Base-by-base conservation (phyloP, 2,329 filamentous ascomycete species). In the Eurotiales sp. region DNA sequence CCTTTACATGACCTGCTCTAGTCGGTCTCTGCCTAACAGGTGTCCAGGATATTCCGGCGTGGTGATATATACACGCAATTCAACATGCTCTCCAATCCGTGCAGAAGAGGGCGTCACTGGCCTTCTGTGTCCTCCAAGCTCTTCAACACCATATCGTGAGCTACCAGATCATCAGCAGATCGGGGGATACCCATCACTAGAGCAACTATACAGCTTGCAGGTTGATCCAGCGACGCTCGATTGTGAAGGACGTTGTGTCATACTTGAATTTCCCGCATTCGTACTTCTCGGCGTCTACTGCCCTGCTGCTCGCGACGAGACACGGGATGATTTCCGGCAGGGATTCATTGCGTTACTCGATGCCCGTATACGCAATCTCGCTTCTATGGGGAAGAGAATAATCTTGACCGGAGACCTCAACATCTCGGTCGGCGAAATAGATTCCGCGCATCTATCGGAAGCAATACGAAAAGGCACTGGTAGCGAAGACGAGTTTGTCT, bases 91-190 rank as follows among this genome's bases (percentile, higher is more conserved):
- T 3, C 93, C 93, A 0, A 88, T 96, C 22, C 83, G 86, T 54
- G 92, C 91, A 3, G 93, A 99, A 71, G 92, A 97, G 73, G 93
- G 93, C n/a, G 78, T 99, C 49, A 86, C 90, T 0, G 93, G 93
- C 14, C 75, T 89, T 4, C 79, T 96, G 12, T 85, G 81, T 40
- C 82, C 86, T 5, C 88, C 90, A 0, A 87, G 83, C 59, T 87
- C 86, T 0, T 77, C 81, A 1, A 84, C 76, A 3, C 79, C 79
- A 30, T 97, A 90, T 65, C 80, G 86, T 56, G 85, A 93, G 52
- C 80, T 95, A 4, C 85, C 90, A 2, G 69, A 78, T 19, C 79
- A 85, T 15, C 79, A 89, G 56, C 85, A 85, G 60, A 95, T 99
- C 53, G 93, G 93, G 4, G 93, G 93, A 3, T 97, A 97, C 68